Evolutionary conservation across 2,329 filamentous ascomycete species (phyloP), one percentile per base, ranked within the genome.

Genomic region (Fusarium keratoplasticum): DNA sequence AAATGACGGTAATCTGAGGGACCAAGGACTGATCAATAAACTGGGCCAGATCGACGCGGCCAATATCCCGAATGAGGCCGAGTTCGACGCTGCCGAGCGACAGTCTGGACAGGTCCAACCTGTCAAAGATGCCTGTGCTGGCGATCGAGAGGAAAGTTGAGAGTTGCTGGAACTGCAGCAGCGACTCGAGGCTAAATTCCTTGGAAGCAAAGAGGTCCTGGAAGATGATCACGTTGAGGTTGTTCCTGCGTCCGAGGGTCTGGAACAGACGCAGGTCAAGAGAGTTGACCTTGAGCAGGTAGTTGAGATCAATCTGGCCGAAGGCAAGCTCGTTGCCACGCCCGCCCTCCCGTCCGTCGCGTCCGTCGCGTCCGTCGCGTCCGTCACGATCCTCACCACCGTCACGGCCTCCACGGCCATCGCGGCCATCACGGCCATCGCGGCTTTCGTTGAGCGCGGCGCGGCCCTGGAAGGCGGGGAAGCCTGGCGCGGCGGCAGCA

Each of bases 261-360:
- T 82, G 77, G 66, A 88, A 83, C 62, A 85, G 81, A 74, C 81
- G 80, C 52, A 88, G 82, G 70, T 86, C 78, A 69, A 89, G 80
- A 20, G 81, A 74, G 82, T 87, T 87, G 82, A 88, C 75, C 70
- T 82, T 81, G 73, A 87, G 83, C 65, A 84, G 83, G 79, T 88
- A 85, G 82, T 84, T 83, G 69, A 85, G 77, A 76, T 85, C 84
- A 47, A 84, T 72, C 68, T 80, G 76, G 72, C 80, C 74, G 79
- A 87, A 85, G 66, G 76, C 75, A 76, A 87, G 82, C 70, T 81
- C 78, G 79, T 83, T 82, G 77, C 86, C 78, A 74, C 80, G 79
- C 67, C 79, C 76, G 57, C 85, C 79, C 75, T 87, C 82, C 64
- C 85, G 81, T 14, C 60, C 60, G 31, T 36, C 38, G 22, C 40